Evolutionary conservation across 108 stramenopile species (phyloP), one percentile per base, ranked within the genome.

Genomic region (Nitzschia putrida): DNA sequence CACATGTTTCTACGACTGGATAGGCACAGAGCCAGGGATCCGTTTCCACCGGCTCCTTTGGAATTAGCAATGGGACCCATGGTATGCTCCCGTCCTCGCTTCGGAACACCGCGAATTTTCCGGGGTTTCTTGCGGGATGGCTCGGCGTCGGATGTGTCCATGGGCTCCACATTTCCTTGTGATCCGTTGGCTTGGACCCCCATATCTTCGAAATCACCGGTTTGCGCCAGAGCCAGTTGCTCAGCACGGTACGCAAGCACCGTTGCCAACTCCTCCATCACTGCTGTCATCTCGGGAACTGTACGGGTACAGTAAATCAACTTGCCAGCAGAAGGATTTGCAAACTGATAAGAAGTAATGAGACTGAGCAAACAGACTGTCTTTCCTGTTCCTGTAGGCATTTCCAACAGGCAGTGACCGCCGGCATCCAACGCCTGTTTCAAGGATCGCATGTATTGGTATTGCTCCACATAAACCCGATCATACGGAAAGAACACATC

Each of bases 221-320:
- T 18, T 53, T 72, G 68, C 34, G 85, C 81, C 53, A 74, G 43
- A 8, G 84, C 76, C 24, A 97, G 77, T 50, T 88, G 68, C 55
- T 96, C 79, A 34, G 83, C 83, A 11, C 98, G 77, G 79, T 99
- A 98, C 3, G 63, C 79, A 43, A 98, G 76, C 20, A 99, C 98
- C 23, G 88, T 80, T 53, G 90, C 97, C 61, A 99, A 72, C 71
- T 99, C 98, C 78, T 98, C 96, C 85, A 99, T 94, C 37, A 97
- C 97, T 25, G 90, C 86, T 60, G 95, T 92, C 99, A 99, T 99
- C 83, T 99, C 99, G 6, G 99, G 99, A 24, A 99, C 99, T 5
- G 99, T 99, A 26, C 99, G 95, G 10, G 99, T 99, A 73, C 98
- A 99, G 69, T 99, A 99, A 23, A 99, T 91, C 25, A 99, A 79